Base-by-base conservation (phyloP, 2,329 filamentous ascomycete genomes). In the Berkeleyomyces basicola region DNA sequence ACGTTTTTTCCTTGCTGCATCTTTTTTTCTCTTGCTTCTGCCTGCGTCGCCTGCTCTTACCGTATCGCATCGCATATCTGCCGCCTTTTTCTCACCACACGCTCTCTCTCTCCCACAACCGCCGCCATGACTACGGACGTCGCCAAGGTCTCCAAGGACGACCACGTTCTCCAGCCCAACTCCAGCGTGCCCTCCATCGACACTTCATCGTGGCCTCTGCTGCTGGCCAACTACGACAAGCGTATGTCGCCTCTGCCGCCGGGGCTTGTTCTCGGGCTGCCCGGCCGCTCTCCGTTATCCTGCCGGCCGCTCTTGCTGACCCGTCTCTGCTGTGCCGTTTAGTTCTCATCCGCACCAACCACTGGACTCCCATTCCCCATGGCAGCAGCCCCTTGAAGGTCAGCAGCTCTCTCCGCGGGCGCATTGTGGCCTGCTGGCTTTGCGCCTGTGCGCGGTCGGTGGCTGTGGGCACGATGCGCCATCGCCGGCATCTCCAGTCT, bases 201-300 rank as follows among this genome's bases (percentile, higher is more conserved):
- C 76, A 95, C 89, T 69, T 91, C 86, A 78, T 82, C 85, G 74
- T 96, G 90, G 90, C 93, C 93, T 70, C 80, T 97, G 71, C 81
- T 97, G 70, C 82, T 97, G 71, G 95, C 95, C 80, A 95, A 96
- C 79, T 97, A 95, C 78, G 88, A 90, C 75, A 88, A 91, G 73
- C 79, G 90, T 93, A 82, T 86, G 61, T 40, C 42, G 31, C 9
- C 31, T 16, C 42, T 9, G 4, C 43, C 16, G 43, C 7, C 43
- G 10, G 42, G 6, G 42, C 4, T 43, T 9, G 10, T 14, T 43
- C 10, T 14, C 42, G 7, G 42, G 10, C 42, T 43, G 42, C 42
- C 42, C n/a, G 42, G 10, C 9, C 7, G 3, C 42, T 9, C n/a
- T 6, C 42, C 42, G 3, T 3, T 14, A 1, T 4, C 10, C 6